These are phyloP conservation scores for Colletotrichum aenigma DNA, from an alignment of 2,329 filamentous ascomycete genomes.

Conservation along the genomic window DNA sequence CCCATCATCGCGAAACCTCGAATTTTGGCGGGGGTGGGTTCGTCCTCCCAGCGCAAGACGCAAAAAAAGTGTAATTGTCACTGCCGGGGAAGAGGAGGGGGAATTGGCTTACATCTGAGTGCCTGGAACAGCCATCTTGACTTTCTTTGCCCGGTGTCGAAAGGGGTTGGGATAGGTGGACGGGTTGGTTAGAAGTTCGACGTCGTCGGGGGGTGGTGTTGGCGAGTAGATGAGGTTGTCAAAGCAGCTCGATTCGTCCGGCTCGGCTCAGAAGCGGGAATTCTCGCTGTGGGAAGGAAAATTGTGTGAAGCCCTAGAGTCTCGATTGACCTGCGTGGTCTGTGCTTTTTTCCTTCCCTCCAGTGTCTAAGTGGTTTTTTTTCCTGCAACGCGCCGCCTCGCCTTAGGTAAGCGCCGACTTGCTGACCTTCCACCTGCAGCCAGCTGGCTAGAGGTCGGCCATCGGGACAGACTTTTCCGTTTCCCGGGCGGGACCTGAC, in stretches of 20 bases:
- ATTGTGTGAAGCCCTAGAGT: slow-evolving; percentile 5
- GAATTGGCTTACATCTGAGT: slow-evolving; percentile 61
- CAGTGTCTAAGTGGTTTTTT: background rate
- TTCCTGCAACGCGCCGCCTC: background rate
- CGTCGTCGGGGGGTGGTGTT: slow-evolving; percentile 29
- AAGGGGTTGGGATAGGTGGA: slow-evolving; percentile 26
- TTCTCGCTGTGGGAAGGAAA: background rate
- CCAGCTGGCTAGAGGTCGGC: background rate
- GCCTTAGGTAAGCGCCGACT: background rate
- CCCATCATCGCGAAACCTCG: background rate
- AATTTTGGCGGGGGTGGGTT: background rate
- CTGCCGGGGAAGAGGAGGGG: slow-evolving; percentile 25
- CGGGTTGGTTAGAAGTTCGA: slow-evolving; percentile 39
- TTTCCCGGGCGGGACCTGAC: background rate
- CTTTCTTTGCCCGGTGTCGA: slow-evolving; percentile 31
- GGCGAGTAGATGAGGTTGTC: slow-evolving; percentile 17
- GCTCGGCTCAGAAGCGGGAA: background rate
- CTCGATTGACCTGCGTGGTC: background rate
- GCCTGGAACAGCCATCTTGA: slow-evolving; percentile 66
- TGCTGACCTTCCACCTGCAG: background rate
- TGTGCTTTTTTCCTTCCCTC: background rate
- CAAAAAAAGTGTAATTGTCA: background rate
- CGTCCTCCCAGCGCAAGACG: background rate
- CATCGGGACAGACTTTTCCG: background rate
- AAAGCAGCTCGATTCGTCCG: background rate